A percentile compares a stretch with the other conserved stretches of the same genome.
These are phyloP conservation scores for Paraconiothyrium brasiliense DNA, from an alignment of 2,329 filamentous ascomycete genomes.

Conservation along the genomic window DNA sequence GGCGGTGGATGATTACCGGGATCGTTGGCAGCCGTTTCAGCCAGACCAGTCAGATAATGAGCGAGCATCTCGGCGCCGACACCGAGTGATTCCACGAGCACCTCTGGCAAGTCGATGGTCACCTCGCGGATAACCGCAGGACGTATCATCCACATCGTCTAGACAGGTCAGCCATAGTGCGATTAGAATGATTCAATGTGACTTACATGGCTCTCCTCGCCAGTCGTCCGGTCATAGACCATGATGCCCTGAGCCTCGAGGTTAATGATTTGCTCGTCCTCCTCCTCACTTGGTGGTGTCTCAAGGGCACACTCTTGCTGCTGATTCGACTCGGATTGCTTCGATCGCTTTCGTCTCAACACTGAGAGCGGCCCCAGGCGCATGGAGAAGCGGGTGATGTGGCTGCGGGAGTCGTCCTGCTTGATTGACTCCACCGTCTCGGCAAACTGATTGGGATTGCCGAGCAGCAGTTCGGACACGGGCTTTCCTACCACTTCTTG, in stretches of 20 bases:
- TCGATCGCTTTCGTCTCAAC: constrained; percentile 42
- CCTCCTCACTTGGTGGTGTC: constrained; percentile 39
- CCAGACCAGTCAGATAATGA: constrained; percentile 88
- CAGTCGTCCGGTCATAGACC: constrained; percentile 90
- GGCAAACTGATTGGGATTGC: constrained; percentile 81
- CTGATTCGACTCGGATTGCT: constrained; percentile 36
- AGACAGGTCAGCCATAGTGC: constrained; percentile 34
- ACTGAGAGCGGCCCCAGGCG: constrained; percentile 48
- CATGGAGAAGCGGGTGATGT: constrained; percentile 66
- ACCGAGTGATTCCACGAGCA: constrained; percentile 92
- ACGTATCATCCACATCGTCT: constrained; percentile 99
- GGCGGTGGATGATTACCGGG: constrained; percentile 81
- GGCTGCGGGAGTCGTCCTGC: constrained; percentile 90
- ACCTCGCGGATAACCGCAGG: constrained; percentile 91
- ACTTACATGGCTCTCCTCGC: constrained; percentile 89
- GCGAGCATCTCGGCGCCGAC: constrained; percentile 95
- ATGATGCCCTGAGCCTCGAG: constrained; percentile 98
- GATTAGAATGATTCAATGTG: not conserved
- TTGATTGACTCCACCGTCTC: constrained; percentile 85
- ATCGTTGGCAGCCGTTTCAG: constrained; percentile 81
- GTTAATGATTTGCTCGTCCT: constrained; percentile 69
- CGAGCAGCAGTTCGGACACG: constrained; percentile 83
- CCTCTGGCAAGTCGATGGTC: constrained; percentile 88
- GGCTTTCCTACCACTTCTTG: constrained; percentile 77
- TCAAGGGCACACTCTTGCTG: constrained; percentile 39